Evolutionary conservation across 2,329 filamentous ascomycete species (phyloP).

Genomic region (Fusarium sp.): DNA sequence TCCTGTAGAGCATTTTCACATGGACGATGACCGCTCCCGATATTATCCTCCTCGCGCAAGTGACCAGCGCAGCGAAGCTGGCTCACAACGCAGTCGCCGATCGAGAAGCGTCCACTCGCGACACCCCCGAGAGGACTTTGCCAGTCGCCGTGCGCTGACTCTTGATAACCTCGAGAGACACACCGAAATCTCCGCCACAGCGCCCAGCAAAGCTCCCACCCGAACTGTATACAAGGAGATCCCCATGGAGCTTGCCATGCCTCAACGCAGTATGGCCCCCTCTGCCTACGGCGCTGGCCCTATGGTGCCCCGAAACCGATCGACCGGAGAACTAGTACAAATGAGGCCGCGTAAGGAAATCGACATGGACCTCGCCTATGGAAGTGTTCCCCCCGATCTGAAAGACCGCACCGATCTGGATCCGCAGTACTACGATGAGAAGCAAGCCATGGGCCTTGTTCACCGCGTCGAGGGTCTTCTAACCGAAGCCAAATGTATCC

Average conservation of each 20-base stretch:
- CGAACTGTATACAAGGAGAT: slow-evolving; percentile 51
- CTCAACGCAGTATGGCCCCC: slow-evolving; percentile 41
- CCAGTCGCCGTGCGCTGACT: slow-evolving; percentile 57
- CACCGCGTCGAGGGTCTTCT: slow-evolving; percentile 79
- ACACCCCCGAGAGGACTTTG: slow-evolving; percentile 44
- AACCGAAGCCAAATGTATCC: slow-evolving; percentile 87
- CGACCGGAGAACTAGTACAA: slow-evolving; percentile 51
- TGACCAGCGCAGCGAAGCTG: slow-evolving; percentile 49
- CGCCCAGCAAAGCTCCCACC: slow-evolving; percentile 56
- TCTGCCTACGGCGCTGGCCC: slow-evolving; percentile 35
- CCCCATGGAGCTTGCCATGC: slow-evolving; percentile 52
- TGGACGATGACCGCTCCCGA: slow-evolving; percentile 46
- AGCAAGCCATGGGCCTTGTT: slow-evolving; percentile 68
- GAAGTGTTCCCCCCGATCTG: slow-evolving; percentile 79
- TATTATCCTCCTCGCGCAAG: slow-evolving; percentile 49
- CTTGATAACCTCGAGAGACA: slow-evolving; percentile 62
- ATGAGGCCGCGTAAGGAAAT: slow-evolving; percentile 61
- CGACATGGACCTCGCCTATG: slow-evolving; percentile 93
- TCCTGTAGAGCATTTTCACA: slow-evolving; percentile 23
- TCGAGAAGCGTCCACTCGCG: slow-evolving; percentile 48
- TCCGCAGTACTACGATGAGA: slow-evolving; percentile 62
- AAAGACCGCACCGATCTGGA: slow-evolving; percentile 58
- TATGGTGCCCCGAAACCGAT: slow-evolving; percentile 50
- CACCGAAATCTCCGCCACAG: slow-evolving; percentile 61
- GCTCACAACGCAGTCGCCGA: slow-evolving; percentile 55